A percentile compares a stretch with the other conserved stretches of the same genome.
phyloP scores from a whole-genome alignment of 2,329 filamentous ascomycete genomes.

The Fusarium sp. region DNA sequence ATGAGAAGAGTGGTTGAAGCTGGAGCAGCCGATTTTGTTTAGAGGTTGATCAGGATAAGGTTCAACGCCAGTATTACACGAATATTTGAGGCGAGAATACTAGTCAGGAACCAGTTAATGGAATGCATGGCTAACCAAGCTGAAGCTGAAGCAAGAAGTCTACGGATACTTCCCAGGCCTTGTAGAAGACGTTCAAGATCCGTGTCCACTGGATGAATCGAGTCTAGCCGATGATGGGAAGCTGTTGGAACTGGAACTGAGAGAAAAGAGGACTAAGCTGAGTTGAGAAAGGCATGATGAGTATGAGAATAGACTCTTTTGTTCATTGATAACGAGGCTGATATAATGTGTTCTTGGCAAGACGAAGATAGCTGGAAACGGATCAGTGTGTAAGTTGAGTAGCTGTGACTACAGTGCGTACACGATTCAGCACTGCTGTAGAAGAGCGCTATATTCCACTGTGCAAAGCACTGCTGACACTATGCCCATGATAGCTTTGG shows the following conservation, averaged over 20 bases:
- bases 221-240: slow-evolving; percentile 8
- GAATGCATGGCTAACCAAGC: slow-evolving; percentile 15
- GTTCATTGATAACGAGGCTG: slow-evolving; percentile 15
- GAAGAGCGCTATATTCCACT: accelerated
- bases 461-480: neutral
- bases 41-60: slow-evolving; percentile 12
- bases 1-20: neutral
- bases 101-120: slow-evolving; percentile 20
- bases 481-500: neutral
- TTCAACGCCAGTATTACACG: slow-evolving; percentile 16
- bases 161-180: neutral
- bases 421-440: accelerated
- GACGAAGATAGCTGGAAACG: slow-evolving; percentile 17
- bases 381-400: slow-evolving; percentile 17
- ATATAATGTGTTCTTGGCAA: slow-evolving; percentile 5
- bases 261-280: slow-evolving; percentile 13
- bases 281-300: slow-evolving; percentile 3
- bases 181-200: neutral
- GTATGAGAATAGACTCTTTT: neutral
- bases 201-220: neutral
- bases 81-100: neutral
- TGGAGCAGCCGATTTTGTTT: slow-evolving; percentile 15
- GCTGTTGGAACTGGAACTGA: slow-evolving; percentile 7
- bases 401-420: neutral
- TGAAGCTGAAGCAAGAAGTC: neutral